A percentile compares a stretch with the other conserved stretches of the same genome.
These are phyloP conservation scores for Lactarius vividus DNA, from an alignment of 768 basidiomycete genomes.

Conservation along the genomic window DNA sequence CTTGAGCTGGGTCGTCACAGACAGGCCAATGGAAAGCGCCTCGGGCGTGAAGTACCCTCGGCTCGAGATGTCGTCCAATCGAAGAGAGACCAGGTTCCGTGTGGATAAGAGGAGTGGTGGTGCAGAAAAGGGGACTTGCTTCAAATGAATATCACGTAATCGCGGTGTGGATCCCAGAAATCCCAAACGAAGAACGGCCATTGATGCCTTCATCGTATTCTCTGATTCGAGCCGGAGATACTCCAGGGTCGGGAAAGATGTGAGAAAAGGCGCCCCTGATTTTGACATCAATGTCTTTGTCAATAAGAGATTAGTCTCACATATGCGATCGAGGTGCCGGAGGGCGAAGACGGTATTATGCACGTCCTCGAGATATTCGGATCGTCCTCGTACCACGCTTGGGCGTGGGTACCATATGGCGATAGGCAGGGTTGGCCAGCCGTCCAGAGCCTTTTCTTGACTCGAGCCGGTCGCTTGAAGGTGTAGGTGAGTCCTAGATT, in stretches of 20 bases:
- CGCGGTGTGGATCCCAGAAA: slow-evolving; percentile 11
- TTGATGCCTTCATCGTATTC: not conserved
- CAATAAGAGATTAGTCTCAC: not conserved
- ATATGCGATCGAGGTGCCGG: slow-evolving; percentile 1
- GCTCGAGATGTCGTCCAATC: not conserved
- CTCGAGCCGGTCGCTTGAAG: not conserved
- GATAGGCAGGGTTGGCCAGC: slow-evolving; percentile 11
- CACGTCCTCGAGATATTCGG: slow-evolving; percentile 4
- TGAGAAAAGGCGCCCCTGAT: not conserved
- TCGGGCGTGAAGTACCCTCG: not conserved
- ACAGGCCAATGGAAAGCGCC: not conserved
- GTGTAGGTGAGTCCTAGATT: too few species aligned
- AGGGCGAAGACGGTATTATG: not conserved
- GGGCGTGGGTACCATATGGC: slow-evolving; percentile 2
- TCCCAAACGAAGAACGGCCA: not conserved
- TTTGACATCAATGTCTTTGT: not conserved
- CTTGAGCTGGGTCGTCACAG: not conserved
- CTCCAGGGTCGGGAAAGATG: not conserved
- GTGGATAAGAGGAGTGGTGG: slow-evolving; percentile 2
- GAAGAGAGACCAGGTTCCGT: slow-evolving; percentile 5
- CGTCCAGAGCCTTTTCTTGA: not conserved
- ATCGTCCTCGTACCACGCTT: not conserved
- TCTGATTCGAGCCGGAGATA: not conserved
- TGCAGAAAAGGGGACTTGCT: slow-evolving; percentile 2
- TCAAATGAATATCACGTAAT: slow-evolving; percentile 10